Base-by-base conservation (phyloP, 441 rosid species). In the Flueggea neowawraea region DNA sequence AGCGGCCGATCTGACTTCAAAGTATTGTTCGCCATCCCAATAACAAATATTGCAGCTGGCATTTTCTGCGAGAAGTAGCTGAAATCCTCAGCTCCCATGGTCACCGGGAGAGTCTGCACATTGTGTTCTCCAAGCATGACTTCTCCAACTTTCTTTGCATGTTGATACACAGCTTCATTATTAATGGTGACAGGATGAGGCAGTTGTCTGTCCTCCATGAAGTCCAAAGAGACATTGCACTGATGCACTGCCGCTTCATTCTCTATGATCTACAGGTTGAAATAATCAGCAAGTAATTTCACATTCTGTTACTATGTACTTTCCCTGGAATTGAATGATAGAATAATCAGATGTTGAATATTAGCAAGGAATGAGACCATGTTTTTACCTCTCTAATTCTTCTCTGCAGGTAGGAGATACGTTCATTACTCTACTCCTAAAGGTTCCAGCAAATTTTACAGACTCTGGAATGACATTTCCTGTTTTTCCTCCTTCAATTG, bases 41-140 rank as follows among this genome's bases (percentile, higher is more conserved):
- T 64, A 17, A 66, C 77, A 48, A 74, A 83, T 28, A 77, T 70
- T 4, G 75, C 64, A 57, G 85, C 73, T 10, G 84, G 74, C 47
- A 75, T 67, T 78, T 66, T 83, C 71, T 72, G 67, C 0, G 82
- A 53, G 58, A 65, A 83, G 73, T 72, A 73, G 56, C 85, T 78
- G 79, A 83, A 81, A 70, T 83, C 88, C 71, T 83, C 88, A 10
- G 81, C 66, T 44, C 79, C 85, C 84, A 81, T 79, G 14, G 67
- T 75, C 55, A 81, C 57, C 1, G 79, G 82, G 22, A 69, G 10
- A 6, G 75, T 61, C 58, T 79, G 69, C 66, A 81, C 76, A 17
- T 81, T 81, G 3, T 22, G 51, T 66, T 79, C 70, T 10, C 89
- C 84, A 2, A 79, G 73, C 15, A 84, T 36, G 47, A 9, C 9